A percentile compares a stretch with the other conserved stretches of the same genome.
Conservation (phyloP, 164 flowering plant species). For the Dillenia turbinata region DNA sequence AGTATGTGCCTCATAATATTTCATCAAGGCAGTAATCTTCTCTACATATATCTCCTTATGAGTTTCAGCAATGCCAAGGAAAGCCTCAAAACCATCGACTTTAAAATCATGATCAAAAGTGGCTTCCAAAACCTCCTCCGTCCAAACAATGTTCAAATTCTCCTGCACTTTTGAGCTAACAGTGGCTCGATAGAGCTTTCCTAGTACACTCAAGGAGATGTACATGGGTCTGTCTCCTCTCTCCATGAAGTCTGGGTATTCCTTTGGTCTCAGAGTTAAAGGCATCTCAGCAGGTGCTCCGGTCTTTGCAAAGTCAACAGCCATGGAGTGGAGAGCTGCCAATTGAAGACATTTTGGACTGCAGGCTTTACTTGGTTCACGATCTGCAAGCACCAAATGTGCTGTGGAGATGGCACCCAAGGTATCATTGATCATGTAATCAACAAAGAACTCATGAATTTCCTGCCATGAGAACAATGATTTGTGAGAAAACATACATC, state of each 20-base stretch:
- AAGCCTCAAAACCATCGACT: slow-evolving; percentile 60
- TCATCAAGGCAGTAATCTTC: slow-evolving; percentile 50
- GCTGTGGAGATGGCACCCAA: slow-evolving; percentile 78
- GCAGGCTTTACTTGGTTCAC: slow-evolving; percentile 69
- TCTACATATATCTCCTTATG: slow-evolving; percentile 56
- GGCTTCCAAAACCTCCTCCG: slow-evolving; percentile 26
- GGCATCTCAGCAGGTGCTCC: slow-evolving; percentile 99
- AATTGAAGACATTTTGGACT: slow-evolving; percentile 71
- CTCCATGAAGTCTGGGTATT: slow-evolving; percentile 92
- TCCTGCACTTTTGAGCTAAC: slow-evolving; percentile 12
- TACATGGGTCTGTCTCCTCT: slow-evolving; percentile 59
- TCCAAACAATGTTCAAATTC: slow-evolving; percentile 20
- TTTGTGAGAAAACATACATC: neutral
- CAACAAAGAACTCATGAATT: slow-evolving; percentile 80
- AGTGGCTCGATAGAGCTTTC: slow-evolving; percentile 80
- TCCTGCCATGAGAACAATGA: slow-evolving; percentile 42
- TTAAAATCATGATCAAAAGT: slow-evolving; percentile 66
- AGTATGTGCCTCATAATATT: slow-evolving; percentile 50
- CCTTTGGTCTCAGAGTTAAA: slow-evolving; percentile 53
- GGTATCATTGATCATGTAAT: slow-evolving; percentile 86
- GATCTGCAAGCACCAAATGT: slow-evolving; percentile 79
- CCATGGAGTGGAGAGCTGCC: slow-evolving; percentile 90
- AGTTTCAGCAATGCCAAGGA: slow-evolving; percentile 43
- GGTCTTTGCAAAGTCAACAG: slow-evolving; percentile 96
- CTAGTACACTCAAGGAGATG: slow-evolving; percentile 55